phyloP scores from a whole-genome alignment of 2,329 filamentous ascomycete genomes.

The Hyphodiscus sp. region DNA sequence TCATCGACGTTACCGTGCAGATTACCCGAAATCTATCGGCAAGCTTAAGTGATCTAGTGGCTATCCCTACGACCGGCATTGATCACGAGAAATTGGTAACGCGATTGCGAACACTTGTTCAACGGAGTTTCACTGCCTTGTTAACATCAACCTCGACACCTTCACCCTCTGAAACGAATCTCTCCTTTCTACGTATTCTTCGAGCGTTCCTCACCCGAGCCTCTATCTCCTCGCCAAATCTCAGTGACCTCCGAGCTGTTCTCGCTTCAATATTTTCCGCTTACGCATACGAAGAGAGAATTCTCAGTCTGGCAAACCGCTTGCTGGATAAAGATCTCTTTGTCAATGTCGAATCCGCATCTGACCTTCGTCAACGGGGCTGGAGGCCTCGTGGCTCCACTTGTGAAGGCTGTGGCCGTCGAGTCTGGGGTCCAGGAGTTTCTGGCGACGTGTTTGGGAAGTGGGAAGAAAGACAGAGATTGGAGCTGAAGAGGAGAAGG shows the following conservation, averaged over 20 bases:
- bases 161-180: slow-evolving; percentile 38
- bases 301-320: slow-evolving; percentile 76
- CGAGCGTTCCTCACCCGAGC: slow-evolving; percentile 82
- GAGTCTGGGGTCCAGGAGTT: slow-evolving; percentile 85
- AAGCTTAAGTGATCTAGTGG: slow-evolving; percentile 37
- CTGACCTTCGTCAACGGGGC: slow-evolving; percentile 69
- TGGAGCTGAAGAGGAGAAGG: slow-evolving; percentile 38
- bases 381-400: slow-evolving; percentile 84
- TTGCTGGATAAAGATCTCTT: slow-evolving; percentile 88
- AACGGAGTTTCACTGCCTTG: slow-evolving; percentile 84
- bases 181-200: slow-evolving; percentile 83
- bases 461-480: slow-evolving; percentile 61
- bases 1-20: slow-evolving; percentile 55
- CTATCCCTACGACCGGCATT: slow-evolving; percentile 27
- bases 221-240: slow-evolving; percentile 71
- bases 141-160: slow-evolving; percentile 63
- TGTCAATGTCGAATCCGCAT: slow-evolving; percentile 68
- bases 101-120: slow-evolving; percentile 71
- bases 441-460: slow-evolving; percentile 70
- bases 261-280: slow-evolving; percentile 87
- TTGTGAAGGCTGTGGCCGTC: slow-evolving; percentile 77
- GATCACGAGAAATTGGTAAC: slow-evolving; percentile 57
- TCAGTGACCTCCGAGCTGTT: slow-evolving; percentile 80
- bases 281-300: slow-evolving; percentile 90
- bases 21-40: slow-evolving; percentile 59